Evolutionary conservation across 345 rosid species (phyloP), one percentile per base, ranked within the genome.

Genomic region (Physaria fendleri): DNA sequence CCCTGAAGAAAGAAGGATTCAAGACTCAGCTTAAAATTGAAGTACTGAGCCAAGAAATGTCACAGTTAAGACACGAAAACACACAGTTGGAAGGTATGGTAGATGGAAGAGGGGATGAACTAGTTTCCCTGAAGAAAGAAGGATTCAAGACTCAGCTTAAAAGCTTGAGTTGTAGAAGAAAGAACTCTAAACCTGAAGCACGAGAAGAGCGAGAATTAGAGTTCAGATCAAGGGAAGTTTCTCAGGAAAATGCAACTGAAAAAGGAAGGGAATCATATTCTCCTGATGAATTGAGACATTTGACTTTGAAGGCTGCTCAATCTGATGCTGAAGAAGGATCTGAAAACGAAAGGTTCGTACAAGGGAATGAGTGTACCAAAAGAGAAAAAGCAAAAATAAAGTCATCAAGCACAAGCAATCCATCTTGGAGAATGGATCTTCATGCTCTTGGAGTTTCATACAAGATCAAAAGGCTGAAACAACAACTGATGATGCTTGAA

Each of bases 391-490:
- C 55, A 8, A 24, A 25, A 1, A 39, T 13, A 33, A 75, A 39
- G 50, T 42, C 56, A 37, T 54, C 56, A 42, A 29, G 53, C 54
- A 65, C 37, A 22, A 60, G 75, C 58, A 81, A 60, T 58, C 69
- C 72, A 41, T 63, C 78, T 13, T 82, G 85, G 97, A 85, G 83
- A 74, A 85, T 84, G 86, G 94, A 93, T 73, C 80, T 89, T 65
- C 91, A 82, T 48, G 97, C 97, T 56, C 99, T 93, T 13, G 99
- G 90, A 62, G 84, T 87, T 65, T 86, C 94, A 59, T 89, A 76
- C 81, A 93, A 93, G 87, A 81, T 89, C 72, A 93, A 87, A 76
- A 87, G 99, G 81, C 73, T 89, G 50, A 83, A 78, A 77, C 97
- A 89, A 74, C 95, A 89, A 71, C 81, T 89, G 27, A 74, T 87